These are phyloP conservation scores for Ceriops decandra DNA, from an alignment of 345 rosid species.

Conservation along the genomic window DNA sequence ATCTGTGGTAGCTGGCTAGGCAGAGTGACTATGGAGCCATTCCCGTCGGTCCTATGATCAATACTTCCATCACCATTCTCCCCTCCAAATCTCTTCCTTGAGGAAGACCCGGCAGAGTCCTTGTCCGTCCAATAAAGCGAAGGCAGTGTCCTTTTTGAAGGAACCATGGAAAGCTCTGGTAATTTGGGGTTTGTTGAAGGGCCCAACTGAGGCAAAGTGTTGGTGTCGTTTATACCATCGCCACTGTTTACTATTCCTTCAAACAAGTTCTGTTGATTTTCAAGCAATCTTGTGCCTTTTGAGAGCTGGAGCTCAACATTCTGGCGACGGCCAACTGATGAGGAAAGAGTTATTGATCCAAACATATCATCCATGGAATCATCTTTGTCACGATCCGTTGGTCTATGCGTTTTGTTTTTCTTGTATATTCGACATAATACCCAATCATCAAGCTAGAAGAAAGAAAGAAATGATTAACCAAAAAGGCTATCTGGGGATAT, in stretches of 20 bases:
- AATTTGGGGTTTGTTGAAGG: conserved; percentile 34
- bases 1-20: conserved; percentile 52
- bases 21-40: conserved; percentile 42
- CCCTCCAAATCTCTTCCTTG: conserved; percentile 50
- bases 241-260: conserved; percentile 41
- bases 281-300: conserved; percentile 36
- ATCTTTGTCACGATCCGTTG: conserved; percentile 54
- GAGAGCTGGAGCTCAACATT: conserved; percentile 27
- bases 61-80: conserved; percentile 30
- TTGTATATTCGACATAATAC: conserved; percentile 90
- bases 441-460: conserved; percentile 86
- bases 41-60: conserved; percentile 26
- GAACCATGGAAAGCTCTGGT: conserved; percentile 40
- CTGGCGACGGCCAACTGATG: conserved; percentile 32
- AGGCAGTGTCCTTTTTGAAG: conserved; percentile 56
- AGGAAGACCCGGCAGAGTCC: conserved; percentile 34
- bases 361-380: conserved; percentile 48
- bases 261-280: conserved; percentile 36
- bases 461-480: not conserved
- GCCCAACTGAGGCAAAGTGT: conserved; percentile 32
- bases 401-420: conserved; percentile 52
- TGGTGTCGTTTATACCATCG: conserved; percentile 13
- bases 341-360: conserved; percentile 50
- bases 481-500: not conserved
- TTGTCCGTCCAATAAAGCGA: conserved; percentile 55